Base-by-base conservation (phyloP, 768 basidiomycete genomes). In the Psilocybe tampanensis region DNA sequence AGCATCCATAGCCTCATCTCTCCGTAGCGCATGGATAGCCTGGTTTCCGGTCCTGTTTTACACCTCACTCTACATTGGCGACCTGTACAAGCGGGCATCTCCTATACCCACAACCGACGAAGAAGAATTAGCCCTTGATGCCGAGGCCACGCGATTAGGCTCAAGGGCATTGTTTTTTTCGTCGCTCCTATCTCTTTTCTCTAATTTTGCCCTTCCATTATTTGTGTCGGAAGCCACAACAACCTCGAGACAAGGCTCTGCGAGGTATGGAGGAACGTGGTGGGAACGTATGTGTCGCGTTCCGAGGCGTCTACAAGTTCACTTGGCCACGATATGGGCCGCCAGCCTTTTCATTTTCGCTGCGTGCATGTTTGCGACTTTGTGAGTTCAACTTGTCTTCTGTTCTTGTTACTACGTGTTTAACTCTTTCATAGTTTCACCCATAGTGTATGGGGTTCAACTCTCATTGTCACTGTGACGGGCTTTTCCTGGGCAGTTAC, bases 11-110 rank as follows among this genome's bases (percentile, higher is more conserved):
- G 15, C 19, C 29, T 62, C 52, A 42, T 23, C 42, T 9, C 19
- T 32, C 17, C 15, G 11, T 54, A 93, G 92, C 58, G 82, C 86
- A 12, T 95, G 86, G 86, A 79, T 95, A 57, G 90, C 85, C 8
- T 98, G 96, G 96, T 97, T 96, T 66, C 95, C 95, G 0, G 74
- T 94, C 22, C 78, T 96, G 1, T 95, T 95, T 72, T 95, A 94
- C 75, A 89, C 87, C 2, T 89, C 90, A 1, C 76, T 92, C 22
- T 98, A 94, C 72, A 81, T 97, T 52, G 91, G 92, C 11, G 95
- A 96, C 63, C 79, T 96, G 11, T 86, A 97, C 77, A 90, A 86
- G 59, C 77, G 73, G 2, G 62, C 77, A 8, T 78, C 74, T 1
- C 68, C 74, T 18, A 26, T 61, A 2, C 59, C 73, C 11, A 56